These are phyloP conservation scores for Murraya paniculata DNA, from an alignment of 345 rosid genomes.

Conservation along the genomic window DNA sequence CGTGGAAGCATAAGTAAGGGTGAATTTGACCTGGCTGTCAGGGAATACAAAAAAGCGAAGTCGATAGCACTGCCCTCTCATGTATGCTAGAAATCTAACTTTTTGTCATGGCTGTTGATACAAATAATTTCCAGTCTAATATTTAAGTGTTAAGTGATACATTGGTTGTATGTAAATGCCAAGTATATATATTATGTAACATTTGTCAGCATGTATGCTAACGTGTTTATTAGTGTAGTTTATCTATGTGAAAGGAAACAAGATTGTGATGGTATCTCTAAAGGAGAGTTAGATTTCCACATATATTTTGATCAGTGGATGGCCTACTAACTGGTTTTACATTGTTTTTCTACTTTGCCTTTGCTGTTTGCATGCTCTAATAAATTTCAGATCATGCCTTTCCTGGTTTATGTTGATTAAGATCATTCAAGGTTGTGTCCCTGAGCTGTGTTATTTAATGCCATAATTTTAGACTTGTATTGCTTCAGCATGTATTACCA, in stretches of 20 bases:
- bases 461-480: not conserved
- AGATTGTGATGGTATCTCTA: not conserved
- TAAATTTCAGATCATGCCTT: not conserved
- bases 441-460: not conserved
- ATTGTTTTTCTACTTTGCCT: not conserved
- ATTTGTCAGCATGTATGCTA: not conserved
- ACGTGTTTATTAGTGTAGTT: not conserved
- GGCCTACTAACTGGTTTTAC: not conserved
- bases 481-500: not conserved
- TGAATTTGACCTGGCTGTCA: constrained; percentile 91
- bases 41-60: constrained; percentile 98
- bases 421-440: not conserved
- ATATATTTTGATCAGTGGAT: not conserved
- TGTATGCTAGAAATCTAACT: constrained; percentile 45
- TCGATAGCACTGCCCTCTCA: constrained; percentile 94
- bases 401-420: not conserved
- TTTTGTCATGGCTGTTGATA: not conserved
- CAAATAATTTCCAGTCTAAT: not conserved
- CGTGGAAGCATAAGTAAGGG: constrained; percentile 93
- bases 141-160: not conserved
- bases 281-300: not conserved
- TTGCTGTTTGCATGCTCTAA: not conserved
- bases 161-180: not conserved
- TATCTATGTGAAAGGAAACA: not conserved
- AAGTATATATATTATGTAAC: not conserved